phyloP scores from a whole-genome alignment of 208 protist species.

The Leishmania amazonensis region DNA sequence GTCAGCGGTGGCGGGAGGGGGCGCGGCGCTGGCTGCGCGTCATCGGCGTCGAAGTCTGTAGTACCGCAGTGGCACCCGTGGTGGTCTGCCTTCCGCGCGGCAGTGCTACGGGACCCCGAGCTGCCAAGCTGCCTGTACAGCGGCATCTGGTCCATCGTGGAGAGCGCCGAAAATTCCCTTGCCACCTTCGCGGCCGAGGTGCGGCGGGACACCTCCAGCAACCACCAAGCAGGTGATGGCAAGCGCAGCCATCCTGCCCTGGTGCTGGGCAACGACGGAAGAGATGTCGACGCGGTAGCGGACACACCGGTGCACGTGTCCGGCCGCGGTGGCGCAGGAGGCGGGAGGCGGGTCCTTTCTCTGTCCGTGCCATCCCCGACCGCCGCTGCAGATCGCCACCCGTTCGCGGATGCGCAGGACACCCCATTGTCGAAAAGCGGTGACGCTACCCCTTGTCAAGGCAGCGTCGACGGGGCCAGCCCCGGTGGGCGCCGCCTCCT shows the following conservation, averaged over 20 bases:
- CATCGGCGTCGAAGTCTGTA: background rate
- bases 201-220: constrained; percentile 8
- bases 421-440: background rate
- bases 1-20: background rate
- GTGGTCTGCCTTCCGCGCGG: constrained; percentile 52
- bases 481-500: background rate
- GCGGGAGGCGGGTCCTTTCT: background rate
- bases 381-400: background rate
- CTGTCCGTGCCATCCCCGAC: background rate
- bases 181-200: background rate
- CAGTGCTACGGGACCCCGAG: constrained; percentile 47
- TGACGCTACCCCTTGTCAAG: background rate
- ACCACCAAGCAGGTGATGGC: background rate
- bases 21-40: background rate
- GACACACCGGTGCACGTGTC: background rate
- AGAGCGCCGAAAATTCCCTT: constrained; percentile 38
- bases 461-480: background rate
- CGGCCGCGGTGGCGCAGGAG: background rate
- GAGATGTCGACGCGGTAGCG: background rate
- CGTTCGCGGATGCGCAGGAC: background rate
- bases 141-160: constrained; percentile 40
- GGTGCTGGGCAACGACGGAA: background rate
- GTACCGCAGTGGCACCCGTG: constrained; percentile 28
- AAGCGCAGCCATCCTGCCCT: background rate
- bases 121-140: constrained; percentile 48